phyloP scores from a whole-genome alignment of 208 protist genomes.

The Wallacemonas sp. region DNA sequence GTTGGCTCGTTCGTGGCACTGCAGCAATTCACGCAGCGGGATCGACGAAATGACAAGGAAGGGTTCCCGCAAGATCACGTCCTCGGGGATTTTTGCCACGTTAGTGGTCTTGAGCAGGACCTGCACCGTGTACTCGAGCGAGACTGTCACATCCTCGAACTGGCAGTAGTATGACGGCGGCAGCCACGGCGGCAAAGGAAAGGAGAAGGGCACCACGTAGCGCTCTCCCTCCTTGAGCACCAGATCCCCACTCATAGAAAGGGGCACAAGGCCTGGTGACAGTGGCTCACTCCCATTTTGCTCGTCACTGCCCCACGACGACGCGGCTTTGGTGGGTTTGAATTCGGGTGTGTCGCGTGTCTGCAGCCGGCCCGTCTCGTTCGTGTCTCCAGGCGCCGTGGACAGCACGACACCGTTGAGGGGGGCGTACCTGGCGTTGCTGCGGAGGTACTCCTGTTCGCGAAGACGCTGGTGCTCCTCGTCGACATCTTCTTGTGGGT shows the following conservation, averaged over 20 bases:
- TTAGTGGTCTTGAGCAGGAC: not conserved
- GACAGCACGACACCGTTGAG: conserved; percentile 25
- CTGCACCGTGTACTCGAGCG: conserved; percentile 21
- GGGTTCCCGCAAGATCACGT: not conserved
- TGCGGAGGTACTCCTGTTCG: conserved; percentile 11
- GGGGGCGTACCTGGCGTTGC: conserved; percentile 11
- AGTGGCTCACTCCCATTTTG: not conserved
- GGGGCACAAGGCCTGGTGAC: not conserved
- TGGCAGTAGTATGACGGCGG: conserved; percentile 34
- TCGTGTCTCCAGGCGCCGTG: not conserved
- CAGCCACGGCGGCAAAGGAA: conserved; percentile 35
- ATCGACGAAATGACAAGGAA: conserved; percentile 22
- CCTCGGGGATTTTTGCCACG: not conserved
- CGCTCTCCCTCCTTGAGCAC: conserved; percentile 8
- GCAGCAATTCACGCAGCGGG: conserved; percentile 27
- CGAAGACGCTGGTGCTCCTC: not conserved
- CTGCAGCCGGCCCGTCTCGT: not conserved
- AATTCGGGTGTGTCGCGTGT: not conserved
- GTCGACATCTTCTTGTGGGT: conserved; percentile 10
- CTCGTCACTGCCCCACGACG: not conserved
- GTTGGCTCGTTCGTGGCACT: conserved; percentile 28
- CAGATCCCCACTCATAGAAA: conserved; percentile 3
- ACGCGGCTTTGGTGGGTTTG: not conserved
- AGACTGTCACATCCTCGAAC: conserved; percentile 1
- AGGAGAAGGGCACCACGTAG: conserved; percentile 25